Conservation (phyloP, 768 basidiomycete species). For the Podaxis sp. region DNA sequence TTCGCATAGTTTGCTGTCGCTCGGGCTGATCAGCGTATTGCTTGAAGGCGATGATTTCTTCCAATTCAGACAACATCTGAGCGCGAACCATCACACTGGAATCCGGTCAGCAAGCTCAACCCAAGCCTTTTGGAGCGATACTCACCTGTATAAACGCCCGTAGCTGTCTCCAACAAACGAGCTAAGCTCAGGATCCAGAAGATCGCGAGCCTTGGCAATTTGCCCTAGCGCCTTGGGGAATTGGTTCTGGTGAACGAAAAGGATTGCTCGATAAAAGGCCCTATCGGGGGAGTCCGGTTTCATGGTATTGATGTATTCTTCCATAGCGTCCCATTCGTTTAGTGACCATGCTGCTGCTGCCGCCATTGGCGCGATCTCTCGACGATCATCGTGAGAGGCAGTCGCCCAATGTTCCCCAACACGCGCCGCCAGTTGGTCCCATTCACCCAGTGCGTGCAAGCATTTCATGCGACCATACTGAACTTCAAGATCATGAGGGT, state of each 20-base stretch:
- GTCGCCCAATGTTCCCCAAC: slow-evolving; percentile 88
- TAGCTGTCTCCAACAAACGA: slow-evolving; percentile 95
- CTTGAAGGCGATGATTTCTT: slow-evolving; percentile 97
- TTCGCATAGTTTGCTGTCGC: slow-evolving; percentile 84
- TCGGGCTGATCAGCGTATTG: slow-evolving; percentile 92
- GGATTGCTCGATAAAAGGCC: slow-evolving; percentile 93
- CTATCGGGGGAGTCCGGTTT: slow-evolving; percentile 90
- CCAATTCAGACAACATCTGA: slow-evolving; percentile 97
- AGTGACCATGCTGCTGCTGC: slow-evolving; percentile 97
- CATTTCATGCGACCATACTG: slow-evolving; percentile 94
- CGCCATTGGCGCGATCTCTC: slow-evolving; percentile 94
- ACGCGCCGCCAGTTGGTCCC: slow-evolving; percentile 85
- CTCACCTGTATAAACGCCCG: slow-evolving; percentile 94
- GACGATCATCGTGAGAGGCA: slow-evolving; percentile 78
- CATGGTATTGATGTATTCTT: slow-evolving; percentile 93
- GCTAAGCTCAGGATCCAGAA: slow-evolving; percentile 87
- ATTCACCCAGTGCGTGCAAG: slow-evolving; percentile 95
- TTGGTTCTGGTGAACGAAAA: slow-evolving; percentile 95
- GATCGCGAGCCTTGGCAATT: slow-evolving; percentile 90
- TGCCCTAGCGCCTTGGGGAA: slow-evolving; percentile 88
- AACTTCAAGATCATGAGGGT: slow-evolving; percentile 74
- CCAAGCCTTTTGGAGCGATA: slow-evolving; percentile 10
- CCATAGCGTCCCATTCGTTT: slow-evolving; percentile 98
- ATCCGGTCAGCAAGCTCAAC: slow-evolving; percentile 7
- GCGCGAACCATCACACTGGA: slow-evolving; percentile 91